phyloP scores from a whole-genome alignment of 2,329 filamentous ascomycete genomes.

The Diaporthe sp. region DNA sequence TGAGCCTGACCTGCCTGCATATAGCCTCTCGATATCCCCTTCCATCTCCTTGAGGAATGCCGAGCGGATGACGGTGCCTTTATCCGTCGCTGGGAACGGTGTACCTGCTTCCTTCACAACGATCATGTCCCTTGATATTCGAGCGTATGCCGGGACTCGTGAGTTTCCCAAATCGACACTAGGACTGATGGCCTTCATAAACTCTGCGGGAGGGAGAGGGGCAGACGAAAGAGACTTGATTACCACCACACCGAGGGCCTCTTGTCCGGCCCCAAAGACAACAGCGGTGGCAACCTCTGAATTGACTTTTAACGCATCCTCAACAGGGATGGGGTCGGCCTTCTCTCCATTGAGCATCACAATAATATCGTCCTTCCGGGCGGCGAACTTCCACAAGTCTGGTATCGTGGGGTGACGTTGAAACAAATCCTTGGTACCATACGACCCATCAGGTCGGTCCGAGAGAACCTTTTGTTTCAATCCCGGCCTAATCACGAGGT shows the following conservation, averaged over 20 bases:
- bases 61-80: slow-evolving; percentile 15
- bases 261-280: slow-evolving; percentile 23
- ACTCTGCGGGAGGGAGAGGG: background rate
- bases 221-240: slow-evolving; percentile 10
- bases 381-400: slow-evolving; percentile 51
- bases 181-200: background rate
- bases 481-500: slow-evolving; percentile 9
- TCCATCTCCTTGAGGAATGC: background rate
- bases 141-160: slow-evolving; percentile 20
- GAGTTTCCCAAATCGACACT: slow-evolving; percentile 9
- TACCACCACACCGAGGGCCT: slow-evolving; percentile 4
- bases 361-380: slow-evolving; percentile 50
- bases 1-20: background rate
- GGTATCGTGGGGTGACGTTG: slow-evolving; percentile 47
- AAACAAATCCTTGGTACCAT: slow-evolving; percentile 28
- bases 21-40: background rate
- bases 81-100: slow-evolving; percentile 12
- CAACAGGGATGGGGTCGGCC: slow-evolving; percentile 22
- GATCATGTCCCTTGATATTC: slow-evolving; percentile 14
- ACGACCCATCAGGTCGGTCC: slow-evolving; percentile 23
- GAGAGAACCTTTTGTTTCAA: slow-evolving; percentile 9
- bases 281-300: slow-evolving; percentile 5
- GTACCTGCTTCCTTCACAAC: slow-evolving; percentile 17
- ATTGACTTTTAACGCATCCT: background rate
- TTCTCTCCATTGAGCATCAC: slow-evolving; percentile 53